phyloP scores from a whole-genome alignment of 441 rosid species.

The Pelargonium australe region DNA sequence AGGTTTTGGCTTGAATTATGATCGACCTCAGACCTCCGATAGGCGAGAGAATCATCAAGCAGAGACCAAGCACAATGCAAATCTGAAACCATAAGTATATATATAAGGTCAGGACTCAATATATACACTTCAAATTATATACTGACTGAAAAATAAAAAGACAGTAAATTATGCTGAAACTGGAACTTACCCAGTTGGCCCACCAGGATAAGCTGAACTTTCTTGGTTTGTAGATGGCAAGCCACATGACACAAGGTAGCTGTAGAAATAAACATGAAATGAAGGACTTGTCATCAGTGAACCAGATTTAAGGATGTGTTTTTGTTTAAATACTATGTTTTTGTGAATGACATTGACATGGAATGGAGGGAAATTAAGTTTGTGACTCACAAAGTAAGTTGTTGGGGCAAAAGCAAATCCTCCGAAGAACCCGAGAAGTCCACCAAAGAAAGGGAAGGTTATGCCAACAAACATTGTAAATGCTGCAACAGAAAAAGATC shows the following conservation, averaged over 20 bases:
- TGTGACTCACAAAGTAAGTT: constrained; percentile 46
- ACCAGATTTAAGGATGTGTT: background rate
- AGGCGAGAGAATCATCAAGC: constrained; percentile 45
- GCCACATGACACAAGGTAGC: constrained; percentile 70
- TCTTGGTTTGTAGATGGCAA: constrained; percentile 47
- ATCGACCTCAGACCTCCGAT: constrained; percentile 52
- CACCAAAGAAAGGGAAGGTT: constrained; percentile 62
- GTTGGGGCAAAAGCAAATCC: constrained; percentile 73
- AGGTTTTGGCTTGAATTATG: constrained; percentile 43
- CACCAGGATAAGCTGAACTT: constrained; percentile 52
- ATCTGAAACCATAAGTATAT: constrained; percentile 27
- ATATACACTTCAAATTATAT: background rate
- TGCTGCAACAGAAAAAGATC: constrained; percentile 27
- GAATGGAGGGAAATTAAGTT: too few species aligned
- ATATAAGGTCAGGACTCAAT: too few species aligned
- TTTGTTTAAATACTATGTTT: too few species aligned
- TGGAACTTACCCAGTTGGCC: constrained; percentile 44
- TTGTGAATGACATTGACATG: too few species aligned
- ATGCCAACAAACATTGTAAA: constrained; percentile 57
- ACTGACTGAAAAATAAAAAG: background rate
- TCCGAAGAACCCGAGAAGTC: constrained; percentile 68
- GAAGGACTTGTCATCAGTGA: background rate
- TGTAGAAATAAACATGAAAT: constrained; percentile 13
- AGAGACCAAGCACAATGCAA: constrained; percentile 43
- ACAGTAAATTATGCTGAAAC: background rate